Percentiles rank a stretch among this genome's conserved stretches.
phyloP scores from a whole-genome alignment of 768 basidiomycete species.

The Lepiota subincarnata region DNA sequence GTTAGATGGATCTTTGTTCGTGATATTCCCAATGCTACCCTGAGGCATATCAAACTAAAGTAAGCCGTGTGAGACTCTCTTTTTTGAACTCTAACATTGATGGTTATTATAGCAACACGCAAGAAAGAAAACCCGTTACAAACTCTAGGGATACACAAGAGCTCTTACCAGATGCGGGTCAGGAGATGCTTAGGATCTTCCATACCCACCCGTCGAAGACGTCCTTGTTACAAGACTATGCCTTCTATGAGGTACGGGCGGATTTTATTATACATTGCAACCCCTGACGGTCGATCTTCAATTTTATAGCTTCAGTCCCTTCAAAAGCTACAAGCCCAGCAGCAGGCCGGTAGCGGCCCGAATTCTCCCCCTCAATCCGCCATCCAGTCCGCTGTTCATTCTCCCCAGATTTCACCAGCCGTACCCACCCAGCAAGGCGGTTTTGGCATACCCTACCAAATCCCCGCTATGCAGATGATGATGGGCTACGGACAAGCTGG shows the following conservation, averaged over 20 bases:
- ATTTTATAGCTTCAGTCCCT: slow-evolving; percentile 69
- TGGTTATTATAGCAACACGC: slow-evolving; percentile 69
- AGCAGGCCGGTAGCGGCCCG: slow-evolving; percentile 20
- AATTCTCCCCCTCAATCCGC: slow-evolving; percentile 39
- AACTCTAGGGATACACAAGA: slow-evolving; percentile 98
- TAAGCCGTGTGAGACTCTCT: slow-evolving; percentile 28
- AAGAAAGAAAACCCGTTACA: slow-evolving; percentile 97
- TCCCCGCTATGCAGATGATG: slow-evolving; percentile 60
- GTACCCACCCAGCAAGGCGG: slow-evolving; percentile 26
- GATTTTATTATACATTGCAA: neutral
- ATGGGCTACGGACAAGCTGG: slow-evolving; percentile 36
- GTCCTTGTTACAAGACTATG: slow-evolving; percentile 89
- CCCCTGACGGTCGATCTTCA: neutral
- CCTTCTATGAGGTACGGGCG: slow-evolving; percentile 75
- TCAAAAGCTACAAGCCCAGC: slow-evolving; percentile 60
- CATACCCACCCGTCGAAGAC: slow-evolving; percentile 90
- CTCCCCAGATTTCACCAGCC: slow-evolving; percentile 34
- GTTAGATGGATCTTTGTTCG: slow-evolving; percentile 97
- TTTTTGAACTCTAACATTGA: slow-evolving; percentile 15
- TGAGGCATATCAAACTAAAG: slow-evolving; percentile 88
- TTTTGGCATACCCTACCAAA: slow-evolving; percentile 57
- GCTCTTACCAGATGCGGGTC: slow-evolving; percentile 90
- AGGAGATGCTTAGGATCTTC: slow-evolving; percentile 96
- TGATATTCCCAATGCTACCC: slow-evolving; percentile 86
- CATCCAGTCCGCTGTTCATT: slow-evolving; percentile 28